Evolutionary conservation across 805 yeast species (phyloP), one percentile per base, ranked within the genome.

Genomic region (Lachancea thermotolerans): DNA sequence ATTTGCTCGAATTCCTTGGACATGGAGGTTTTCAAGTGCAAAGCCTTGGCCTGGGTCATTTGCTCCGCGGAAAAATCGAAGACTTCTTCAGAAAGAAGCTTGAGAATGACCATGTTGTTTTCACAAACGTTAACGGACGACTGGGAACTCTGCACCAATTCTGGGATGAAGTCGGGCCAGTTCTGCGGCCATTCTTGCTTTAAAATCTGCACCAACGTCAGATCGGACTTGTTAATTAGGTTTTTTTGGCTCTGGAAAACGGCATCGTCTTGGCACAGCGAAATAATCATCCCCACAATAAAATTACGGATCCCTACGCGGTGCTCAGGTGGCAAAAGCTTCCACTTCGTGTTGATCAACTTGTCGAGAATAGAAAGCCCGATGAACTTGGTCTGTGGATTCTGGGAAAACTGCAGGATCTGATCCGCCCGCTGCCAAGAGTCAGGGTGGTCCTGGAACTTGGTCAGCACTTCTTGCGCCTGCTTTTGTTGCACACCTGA

Each of bases 101-200:
- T 85, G 62, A 93, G 74, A 48, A 93, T 90, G 50, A 82, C 81
- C 98, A 93, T 91, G 68, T 93, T 93, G 70, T 93, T 93, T 67
- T 93, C 99, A 70, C 99, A 93, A 42, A 93, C 96, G 58, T 89
- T 91, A 65, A 85, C 79, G 17, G 93, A 82, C 11, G 91, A 79
- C 51, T 87, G 78, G 38, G 95, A 82, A 52, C 95, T 82, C 49
- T 75, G 78, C 39, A 91, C 93, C 46, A 93, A 78, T 64, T 93
- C 99, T 14, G 96, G 96, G 41, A 93, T 85, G 59, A 93, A 93
- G 57, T 83, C 85, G 15, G 98, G 98, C 99, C 99, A 93, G 64
- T 90, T 85, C 56, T 82, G 87, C 30, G 99, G 99, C 99, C 99
- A 93, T 64, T 93, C 99, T 68, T 93, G 98, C 60, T 93, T 93